These are phyloP conservation scores for Solanum stenotomum DNA, from an alignment of 257 asterid genomes.

Conservation along the genomic window DNA sequence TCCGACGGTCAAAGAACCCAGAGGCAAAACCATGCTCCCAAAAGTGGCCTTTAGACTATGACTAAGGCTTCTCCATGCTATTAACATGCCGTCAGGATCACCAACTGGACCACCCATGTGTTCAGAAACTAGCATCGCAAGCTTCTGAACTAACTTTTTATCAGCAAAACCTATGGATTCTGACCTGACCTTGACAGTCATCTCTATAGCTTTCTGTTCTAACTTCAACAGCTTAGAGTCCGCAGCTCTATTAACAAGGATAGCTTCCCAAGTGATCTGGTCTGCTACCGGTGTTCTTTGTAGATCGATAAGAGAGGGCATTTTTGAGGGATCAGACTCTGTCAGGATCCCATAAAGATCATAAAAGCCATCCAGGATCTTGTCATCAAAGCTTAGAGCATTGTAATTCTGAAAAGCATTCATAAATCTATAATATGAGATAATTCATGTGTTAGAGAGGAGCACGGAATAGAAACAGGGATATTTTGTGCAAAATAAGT, in stretches of 20 bases:
- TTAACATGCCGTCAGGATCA: slow-evolving; percentile 71
- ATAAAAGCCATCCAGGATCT: slow-evolving; percentile 90
- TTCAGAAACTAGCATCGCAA: slow-evolving; percentile 68
- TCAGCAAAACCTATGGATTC: slow-evolving; percentile 27
- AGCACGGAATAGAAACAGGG: not conserved
- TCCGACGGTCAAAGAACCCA: slow-evolving; percentile 80
- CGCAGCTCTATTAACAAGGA: slow-evolving; percentile 66
- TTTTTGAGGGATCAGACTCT: slow-evolving; percentile 58
- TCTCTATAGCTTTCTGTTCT: slow-evolving; percentile 63
- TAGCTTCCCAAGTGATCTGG: slow-evolving; percentile 75
- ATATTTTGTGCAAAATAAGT: not conserved
- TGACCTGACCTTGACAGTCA: slow-evolving; percentile 42
- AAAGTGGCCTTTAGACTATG: slow-evolving; percentile 41
- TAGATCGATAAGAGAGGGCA: slow-evolving; percentile 89
- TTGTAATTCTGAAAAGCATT: slow-evolving; percentile 90
- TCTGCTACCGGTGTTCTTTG: slow-evolving; percentile 70
- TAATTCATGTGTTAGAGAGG: slow-evolving; percentile 36
- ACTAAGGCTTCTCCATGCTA: slow-evolving; percentile 74
- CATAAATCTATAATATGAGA: slow-evolving; percentile 75
- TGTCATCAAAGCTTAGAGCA: slow-evolving; percentile 91
- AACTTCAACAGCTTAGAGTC: slow-evolving; percentile 73
- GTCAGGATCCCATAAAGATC: slow-evolving; percentile 69
- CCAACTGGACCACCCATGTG: slow-evolving; percentile 94
- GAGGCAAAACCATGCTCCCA: slow-evolving; percentile 93
- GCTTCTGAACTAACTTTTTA: slow-evolving; percentile 48